These are phyloP conservation scores for Cyclotella cryptica DNA, from an alignment of 108 stramenopile genomes.

Conservation along the genomic window DNA sequence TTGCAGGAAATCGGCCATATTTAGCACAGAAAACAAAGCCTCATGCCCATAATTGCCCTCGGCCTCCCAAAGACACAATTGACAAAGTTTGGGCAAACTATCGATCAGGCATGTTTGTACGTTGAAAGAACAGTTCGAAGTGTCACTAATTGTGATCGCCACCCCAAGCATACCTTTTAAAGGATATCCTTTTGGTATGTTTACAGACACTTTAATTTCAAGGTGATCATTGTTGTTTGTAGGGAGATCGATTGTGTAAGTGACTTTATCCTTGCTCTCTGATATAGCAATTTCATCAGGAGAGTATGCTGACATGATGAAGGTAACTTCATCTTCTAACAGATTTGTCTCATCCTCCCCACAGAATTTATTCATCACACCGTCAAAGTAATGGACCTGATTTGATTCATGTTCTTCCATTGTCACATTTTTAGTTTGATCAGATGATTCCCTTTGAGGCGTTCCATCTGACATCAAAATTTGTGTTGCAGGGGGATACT, in stretches of 20 bases:
- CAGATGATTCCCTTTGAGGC: not conserved
- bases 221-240: conserved; percentile 16
- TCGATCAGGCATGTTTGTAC: conserved; percentile 14
- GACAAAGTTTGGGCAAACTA: conserved; percentile 11
- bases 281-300: conserved; percentile 14
- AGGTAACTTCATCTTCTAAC: conserved; percentile 24
- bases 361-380: not conserved
- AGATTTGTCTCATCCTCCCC: conserved; percentile 10
- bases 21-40: conserved; percentile 19
- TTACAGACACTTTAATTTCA: conserved; percentile 9
- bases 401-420: not conserved
- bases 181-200: conserved; percentile 28
- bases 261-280: conserved; percentile 17
- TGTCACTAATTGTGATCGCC: not conserved
- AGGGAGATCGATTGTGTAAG: conserved; percentile 14
- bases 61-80: conserved; percentile 26
- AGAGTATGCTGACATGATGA: conserved; percentile 27
- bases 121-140: conserved; percentile 15
- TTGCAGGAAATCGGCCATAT: conserved; percentile 12
- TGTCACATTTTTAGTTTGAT: not conserved
- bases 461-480: conserved; percentile 17
- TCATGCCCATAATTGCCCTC: conserved; percentile 21
- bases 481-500: conserved; percentile 27
- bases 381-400: conserved; percentile 19
- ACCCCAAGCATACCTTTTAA: conserved; percentile 6